Evolutionary conservation across 768 basidiomycete species (phyloP), one percentile per base, ranked within the genome.

Genomic region (Mycena latifolia): DNA sequence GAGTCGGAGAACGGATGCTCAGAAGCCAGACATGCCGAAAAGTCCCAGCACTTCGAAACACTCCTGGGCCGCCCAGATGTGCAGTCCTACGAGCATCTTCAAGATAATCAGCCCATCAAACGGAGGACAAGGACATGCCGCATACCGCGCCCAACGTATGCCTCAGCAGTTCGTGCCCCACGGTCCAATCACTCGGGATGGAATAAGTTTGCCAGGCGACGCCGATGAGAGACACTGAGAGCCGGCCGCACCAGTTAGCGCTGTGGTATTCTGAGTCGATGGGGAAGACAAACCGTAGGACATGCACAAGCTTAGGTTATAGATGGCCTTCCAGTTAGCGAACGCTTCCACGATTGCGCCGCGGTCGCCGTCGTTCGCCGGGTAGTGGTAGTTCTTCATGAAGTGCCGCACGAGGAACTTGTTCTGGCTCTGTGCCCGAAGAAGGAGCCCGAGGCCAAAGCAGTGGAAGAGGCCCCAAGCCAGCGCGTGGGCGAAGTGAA

Each of bases 361-460:
- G 63, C 89, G 84, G 6, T 87, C 88, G 18, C 85, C 87, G 60
- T 92, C 89, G 63, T 88, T 83, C 50, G 83, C 81, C 15, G 89
- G 86, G 77, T 98, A 99, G 72, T 95, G 89, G 74, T 99, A 99
- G 73, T 98, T 89, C 82, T 97, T 95, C 72, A 98, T 79, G 75
- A 92, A 99, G 77, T 99, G 98, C 69, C 95, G 81, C 28, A 99
- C 98, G 41, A 98, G 79, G 81, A 92, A 98, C 77, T 96, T 96
- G 76, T 79, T 87, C 76, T 90, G 84, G 70, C 92, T 91, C 78
- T 99, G 98, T 2, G 91, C 93, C 24, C 88, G 88, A 43, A 99
- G 84, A 20, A 97, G 82, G 41, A 91, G 77, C 0, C 98, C 98
- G 18, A 99, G 85, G 1, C 92, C 96, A 68, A 96, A 87, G 33